Evolutionary conservation across 2,329 filamentous ascomycete genomes (phyloP).

Genomic region (Claviceps capensis): DNA sequence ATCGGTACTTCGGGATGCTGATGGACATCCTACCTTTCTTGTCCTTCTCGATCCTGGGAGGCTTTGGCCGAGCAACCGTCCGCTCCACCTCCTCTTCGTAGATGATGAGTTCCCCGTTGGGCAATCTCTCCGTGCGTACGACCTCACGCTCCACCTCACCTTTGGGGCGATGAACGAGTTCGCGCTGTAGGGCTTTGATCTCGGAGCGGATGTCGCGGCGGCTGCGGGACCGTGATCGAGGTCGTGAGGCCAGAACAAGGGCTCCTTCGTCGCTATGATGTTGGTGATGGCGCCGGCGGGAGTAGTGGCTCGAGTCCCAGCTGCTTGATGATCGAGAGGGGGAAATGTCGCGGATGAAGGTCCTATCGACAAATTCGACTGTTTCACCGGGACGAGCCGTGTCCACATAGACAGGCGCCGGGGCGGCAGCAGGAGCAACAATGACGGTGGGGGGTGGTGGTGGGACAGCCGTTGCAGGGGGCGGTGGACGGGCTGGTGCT

Average conservation of each 20-base stretch:
- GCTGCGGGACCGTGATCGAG: constrained; percentile 28
- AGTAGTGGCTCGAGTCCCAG: constrained; percentile 16
- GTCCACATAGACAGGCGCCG: constrained; percentile 20
- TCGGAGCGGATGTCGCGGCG: constrained; percentile 59
- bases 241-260: constrained; percentile 26
- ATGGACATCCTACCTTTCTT: constrained; percentile 92
- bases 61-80: constrained; percentile 38
- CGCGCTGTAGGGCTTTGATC: constrained; percentile 53
- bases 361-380: constrained; percentile 31
- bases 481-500: constrained; percentile 9
- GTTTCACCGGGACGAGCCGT: constrained; percentile 18
- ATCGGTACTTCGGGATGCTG: constrained; percentile 60
- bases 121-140: constrained; percentile 41
- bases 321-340: constrained; percentile 28
- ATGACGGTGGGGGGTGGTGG: neutral
- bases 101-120: constrained; percentile 48
- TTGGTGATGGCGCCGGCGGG: constrained; percentile 17
- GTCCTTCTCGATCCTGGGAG: constrained; percentile 69
- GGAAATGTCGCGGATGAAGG: constrained; percentile 35
- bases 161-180: constrained; percentile 23
- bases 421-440: constrained; percentile 17
- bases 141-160: constrained; percentile 34
- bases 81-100: constrained; percentile 47
- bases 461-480: constrained; percentile 7
- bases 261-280: constrained; percentile 15